A percentile compares a stretch with the other conserved stretches of the same genome.
Conservation (phyloP, 2,329 filamentous ascomycete genomes). For the Exophiala bonariae region DNA sequence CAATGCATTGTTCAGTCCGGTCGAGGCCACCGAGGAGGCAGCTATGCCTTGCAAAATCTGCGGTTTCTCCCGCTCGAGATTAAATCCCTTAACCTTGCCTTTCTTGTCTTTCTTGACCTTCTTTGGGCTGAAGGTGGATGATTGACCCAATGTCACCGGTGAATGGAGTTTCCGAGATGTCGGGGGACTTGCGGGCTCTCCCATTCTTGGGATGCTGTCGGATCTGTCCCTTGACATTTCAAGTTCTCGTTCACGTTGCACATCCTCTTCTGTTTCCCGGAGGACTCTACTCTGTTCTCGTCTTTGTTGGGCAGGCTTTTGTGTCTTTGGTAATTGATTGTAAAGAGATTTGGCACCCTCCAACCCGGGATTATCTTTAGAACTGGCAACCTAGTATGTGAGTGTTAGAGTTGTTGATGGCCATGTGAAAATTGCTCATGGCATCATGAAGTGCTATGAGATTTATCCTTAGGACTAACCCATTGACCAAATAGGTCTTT, state of each 20-base stretch:
- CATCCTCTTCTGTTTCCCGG: slow-evolving; percentile 72
- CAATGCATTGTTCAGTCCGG: slow-evolving; percentile 81
- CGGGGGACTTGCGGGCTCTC: slow-evolving; percentile 19
- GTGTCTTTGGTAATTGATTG: slow-evolving; percentile 64
- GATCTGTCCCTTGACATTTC: slow-evolving; percentile 17
- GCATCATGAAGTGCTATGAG: slow-evolving; percentile 3
- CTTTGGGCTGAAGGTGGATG: slow-evolving; percentile 25
- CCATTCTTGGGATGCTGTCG: slow-evolving; percentile 13
- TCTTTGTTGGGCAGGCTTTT: slow-evolving; percentile 62
- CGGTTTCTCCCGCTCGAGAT: slow-evolving; percentile 82
- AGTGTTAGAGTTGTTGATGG: slow-evolving; percentile 29
- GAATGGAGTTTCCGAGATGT: slow-evolving; percentile 22
- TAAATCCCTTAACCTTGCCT: slow-evolving; percentile 64
- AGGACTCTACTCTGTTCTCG: slow-evolving; percentile 82
- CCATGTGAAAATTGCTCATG: background rate
- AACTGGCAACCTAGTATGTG: slow-evolving; percentile 56
- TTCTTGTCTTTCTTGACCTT: slow-evolving; percentile 41
- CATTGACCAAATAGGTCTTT: slow-evolving; percentile 83
- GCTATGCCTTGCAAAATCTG: slow-evolving; percentile 87
- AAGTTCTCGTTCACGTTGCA: slow-evolving; percentile 55
- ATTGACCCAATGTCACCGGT: slow-evolving; percentile 23
- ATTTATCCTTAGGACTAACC: slow-evolving; percentile 36
- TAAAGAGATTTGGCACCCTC: slow-evolving; percentile 79
- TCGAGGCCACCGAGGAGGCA: slow-evolving; percentile 84
- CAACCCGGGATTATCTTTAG: slow-evolving; percentile 77